Evolutionary conservation across 2,329 filamentous ascomycete genomes (phyloP).

Genomic region (Beauveria bassiana): DNA sequence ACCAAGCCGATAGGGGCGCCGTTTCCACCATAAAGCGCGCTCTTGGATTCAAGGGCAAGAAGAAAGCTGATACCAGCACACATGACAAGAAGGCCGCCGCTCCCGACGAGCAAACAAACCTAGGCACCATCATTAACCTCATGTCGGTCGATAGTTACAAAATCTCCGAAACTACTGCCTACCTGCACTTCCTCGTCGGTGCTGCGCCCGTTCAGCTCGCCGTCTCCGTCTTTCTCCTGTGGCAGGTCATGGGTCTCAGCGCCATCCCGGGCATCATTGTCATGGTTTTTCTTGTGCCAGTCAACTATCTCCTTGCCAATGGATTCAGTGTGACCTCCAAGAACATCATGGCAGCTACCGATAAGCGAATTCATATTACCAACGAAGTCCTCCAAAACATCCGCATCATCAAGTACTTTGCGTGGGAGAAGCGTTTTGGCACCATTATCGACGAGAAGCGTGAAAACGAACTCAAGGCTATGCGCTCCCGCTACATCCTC

Average conservation of each 20-base stretch:
- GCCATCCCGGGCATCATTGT: slow-evolving; percentile 88
- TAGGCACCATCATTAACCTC: slow-evolving; percentile 97
- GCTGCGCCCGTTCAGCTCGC: slow-evolving; percentile 82
- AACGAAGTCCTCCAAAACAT: slow-evolving; percentile 98
- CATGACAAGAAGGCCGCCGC: slow-evolving; percentile 28
- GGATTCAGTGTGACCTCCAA: slow-evolving; percentile 84
- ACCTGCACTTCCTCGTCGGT: slow-evolving; percentile 92
- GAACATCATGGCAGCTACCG: slow-evolving; percentile 83
- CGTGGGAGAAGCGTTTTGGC: slow-evolving; percentile 91
- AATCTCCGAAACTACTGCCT: slow-evolving; percentile 87
- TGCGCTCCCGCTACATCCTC: slow-evolving; percentile 78
- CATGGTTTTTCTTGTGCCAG: slow-evolving; percentile 79
- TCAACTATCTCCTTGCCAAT: slow-evolving; percentile 84
- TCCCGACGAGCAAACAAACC: slow-evolving; percentile 70
- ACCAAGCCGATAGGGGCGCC: slow-evolving; percentile 30
- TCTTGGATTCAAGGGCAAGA: slow-evolving; percentile 49
- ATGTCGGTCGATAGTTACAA: slow-evolving; percentile 99
- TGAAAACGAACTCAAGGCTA: slow-evolving; percentile 63
- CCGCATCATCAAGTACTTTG: slow-evolving; percentile 98
- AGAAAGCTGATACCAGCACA: slow-evolving; percentile 27
- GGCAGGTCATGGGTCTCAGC: slow-evolving; percentile 83
- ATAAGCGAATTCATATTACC: slow-evolving; percentile 91
- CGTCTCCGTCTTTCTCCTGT: slow-evolving; percentile 74
- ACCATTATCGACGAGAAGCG: slow-evolving; percentile 85
- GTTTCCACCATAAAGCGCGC: slow-evolving; percentile 45